Evolutionary conservation across 345 rosid genomes (phyloP).

Genomic region (Citropsis articulata): DNA sequence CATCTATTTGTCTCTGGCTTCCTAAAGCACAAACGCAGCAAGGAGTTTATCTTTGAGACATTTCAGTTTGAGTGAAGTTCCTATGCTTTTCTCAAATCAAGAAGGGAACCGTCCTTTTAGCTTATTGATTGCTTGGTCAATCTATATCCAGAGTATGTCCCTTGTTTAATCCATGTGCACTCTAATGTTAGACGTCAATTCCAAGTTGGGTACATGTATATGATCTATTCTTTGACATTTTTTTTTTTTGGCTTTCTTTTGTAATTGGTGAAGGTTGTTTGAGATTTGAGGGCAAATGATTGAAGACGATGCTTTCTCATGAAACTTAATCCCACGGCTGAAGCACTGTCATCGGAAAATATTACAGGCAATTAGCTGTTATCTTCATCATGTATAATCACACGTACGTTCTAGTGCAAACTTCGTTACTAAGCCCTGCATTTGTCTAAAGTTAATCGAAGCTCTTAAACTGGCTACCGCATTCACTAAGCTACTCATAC

Average conservation of each 20-base stretch:
- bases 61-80: not conserved
- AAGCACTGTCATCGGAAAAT: not conserved
- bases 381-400: not conserved
- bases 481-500: not conserved
- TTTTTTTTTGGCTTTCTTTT: not conserved
- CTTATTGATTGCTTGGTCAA: not conserved
- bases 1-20: not conserved
- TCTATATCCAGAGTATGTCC: not conserved
- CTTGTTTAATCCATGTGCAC: not conserved
- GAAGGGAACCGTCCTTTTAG: not conserved
- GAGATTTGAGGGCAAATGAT: not conserved
- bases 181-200: not conserved
- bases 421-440: not conserved
- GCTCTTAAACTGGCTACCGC: not conserved
- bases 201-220: not conserved
- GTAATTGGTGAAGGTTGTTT: not conserved
- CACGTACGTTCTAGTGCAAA: not conserved
- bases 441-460: not conserved
- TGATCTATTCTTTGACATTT: not conserved
- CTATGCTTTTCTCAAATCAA: not conserved
- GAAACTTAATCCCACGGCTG: not conserved
- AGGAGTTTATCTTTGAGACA: not conserved
- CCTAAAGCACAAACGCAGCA: not conserved
- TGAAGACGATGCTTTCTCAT: not conserved
- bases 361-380: not conserved